Base-by-base conservation (phyloP, 1,139 yeast genomes). In the Hansenula lynferdii region DNA sequence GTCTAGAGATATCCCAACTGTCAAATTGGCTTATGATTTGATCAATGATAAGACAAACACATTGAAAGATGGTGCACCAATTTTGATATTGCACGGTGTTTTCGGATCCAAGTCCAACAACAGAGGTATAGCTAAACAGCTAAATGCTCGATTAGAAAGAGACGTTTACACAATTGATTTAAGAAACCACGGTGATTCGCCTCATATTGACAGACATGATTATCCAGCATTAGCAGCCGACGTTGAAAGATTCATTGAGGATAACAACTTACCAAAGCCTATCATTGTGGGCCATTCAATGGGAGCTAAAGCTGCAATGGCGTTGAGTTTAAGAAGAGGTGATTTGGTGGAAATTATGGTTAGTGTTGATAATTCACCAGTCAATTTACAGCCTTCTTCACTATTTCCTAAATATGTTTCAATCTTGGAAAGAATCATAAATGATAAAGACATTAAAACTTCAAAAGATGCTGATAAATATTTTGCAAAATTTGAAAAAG, bases 221-320 rank as follows among this genome's bases (percentile, higher is more conserved):
- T 89, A 89, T 58, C 83, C 85, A 0, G 67, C 92, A 2, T 68
- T 92, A 65, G 83, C 96, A 1, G 83, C 86, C 0, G 98, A 92
- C 59, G 89, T 92, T 19, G 89, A 81, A 53, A 54, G 62, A 25
- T 92, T 90, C 57, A 71, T 89, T 14, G 53, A 54, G 1, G 72
- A 71, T 6, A 69, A 76, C 16, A 50, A 61, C 0, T 46, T 80
- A 11, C 64, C 49, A 9, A 47, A 50, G 29, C 85, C 94, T 0
- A 76, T 86, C 16, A 48, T 92, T 18, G 69, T 92, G 20, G 98
- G 98, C 1, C 97, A 90, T 60, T 89, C 97, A 0, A 89, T 92
- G 97, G 98, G 98, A 7, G 97, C 96, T 9, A 92, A 92, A 56
- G 75, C 90, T 0, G 96, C 85, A 4, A 90, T 92, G 97, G 87